phyloP scores from a whole-genome alignment of 805 yeast species.

The Saccharomycopsis sp. region DNA sequence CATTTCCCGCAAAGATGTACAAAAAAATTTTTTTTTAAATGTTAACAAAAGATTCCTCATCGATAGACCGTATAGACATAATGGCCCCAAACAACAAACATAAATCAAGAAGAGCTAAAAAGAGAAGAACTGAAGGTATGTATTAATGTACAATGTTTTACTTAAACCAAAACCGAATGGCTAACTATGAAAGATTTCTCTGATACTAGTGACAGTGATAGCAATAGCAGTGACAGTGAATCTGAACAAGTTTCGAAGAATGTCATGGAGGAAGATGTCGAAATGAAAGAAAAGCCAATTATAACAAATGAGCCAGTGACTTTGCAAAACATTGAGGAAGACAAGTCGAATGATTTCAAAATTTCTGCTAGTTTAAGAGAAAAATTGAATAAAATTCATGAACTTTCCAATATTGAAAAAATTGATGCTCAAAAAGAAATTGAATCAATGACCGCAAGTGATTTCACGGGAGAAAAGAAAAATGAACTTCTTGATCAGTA shows the following conservation, averaged over 20 bases:
- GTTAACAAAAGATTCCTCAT: too few species aligned
- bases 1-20: too few species aligned
- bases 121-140: conserved; percentile 19
- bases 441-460: background rate
- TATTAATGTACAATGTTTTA: background rate
- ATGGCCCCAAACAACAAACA: too few species aligned
- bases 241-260: background rate
- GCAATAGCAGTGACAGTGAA: conserved; percentile 1
- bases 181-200: conserved; percentile 13
- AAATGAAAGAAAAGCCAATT: background rate
- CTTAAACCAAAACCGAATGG: background rate
- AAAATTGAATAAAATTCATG: background rate
- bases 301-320: background rate
- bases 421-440: background rate
- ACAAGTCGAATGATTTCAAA: background rate
- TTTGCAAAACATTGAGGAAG: background rate
- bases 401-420: background rate
- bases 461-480: background rate
- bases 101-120: too few species aligned
- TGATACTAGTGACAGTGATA: conserved; percentile 2
- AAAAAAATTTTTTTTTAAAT: too few species aligned
- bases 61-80: too few species aligned
- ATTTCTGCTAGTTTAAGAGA: background rate
- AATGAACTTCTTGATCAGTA: conserved; percentile 35
- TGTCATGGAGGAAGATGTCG: background rate